Percentiles rank a stretch among this genome's conserved stretches.
Evolutionary conservation across 164 flowering plant species (phyloP).

Genomic region (Tetrastigma voinierianum): DNA sequence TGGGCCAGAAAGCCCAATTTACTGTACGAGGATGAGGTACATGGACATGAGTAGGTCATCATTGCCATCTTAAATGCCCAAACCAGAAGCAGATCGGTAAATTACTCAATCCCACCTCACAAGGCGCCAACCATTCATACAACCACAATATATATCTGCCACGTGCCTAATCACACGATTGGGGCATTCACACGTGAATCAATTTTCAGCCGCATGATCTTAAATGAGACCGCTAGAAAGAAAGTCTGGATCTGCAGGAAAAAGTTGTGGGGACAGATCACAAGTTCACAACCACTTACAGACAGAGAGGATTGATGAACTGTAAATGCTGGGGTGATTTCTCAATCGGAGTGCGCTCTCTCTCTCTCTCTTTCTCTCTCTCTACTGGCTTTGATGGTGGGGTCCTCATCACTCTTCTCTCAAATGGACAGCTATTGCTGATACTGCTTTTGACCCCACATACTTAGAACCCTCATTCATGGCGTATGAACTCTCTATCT

Average conservation of each 20-base stretch:
- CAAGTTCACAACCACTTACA: too few species aligned
- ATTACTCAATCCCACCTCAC: not conserved
- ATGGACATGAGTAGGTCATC: not conserved
- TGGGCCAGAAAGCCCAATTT: not conserved
- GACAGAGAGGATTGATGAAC: too few species aligned
- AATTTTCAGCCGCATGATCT: too few species aligned
- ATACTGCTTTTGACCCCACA: conserved; percentile 35
- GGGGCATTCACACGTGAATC: not conserved
- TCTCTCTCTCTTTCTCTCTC: too few species aligned
- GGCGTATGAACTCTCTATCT: conserved; percentile 21
- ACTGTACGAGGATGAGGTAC: not conserved
- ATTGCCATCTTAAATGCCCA: not conserved
- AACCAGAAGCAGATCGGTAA: not conserved
- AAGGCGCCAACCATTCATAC: not conserved
- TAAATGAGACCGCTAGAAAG: too few species aligned
- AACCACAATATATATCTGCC: not conserved
- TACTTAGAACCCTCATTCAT: conserved; percentile 35
- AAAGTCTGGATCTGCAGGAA: too few species aligned
- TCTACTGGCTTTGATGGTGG: conserved; percentile 12
- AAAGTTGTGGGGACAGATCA: too few species aligned
- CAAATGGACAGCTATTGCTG: conserved; percentile 26
- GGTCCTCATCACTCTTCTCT: conserved; percentile 13
- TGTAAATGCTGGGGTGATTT: conserved; percentile 6
- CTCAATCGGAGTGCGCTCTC: conserved; percentile 9
- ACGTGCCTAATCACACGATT: not conserved